Percentiles rank a stretch among this genome's conserved stretches.
Evolutionary conservation across 148 eudicot genomes (phyloP).

Genomic region (Diospyros lotus): DNA sequence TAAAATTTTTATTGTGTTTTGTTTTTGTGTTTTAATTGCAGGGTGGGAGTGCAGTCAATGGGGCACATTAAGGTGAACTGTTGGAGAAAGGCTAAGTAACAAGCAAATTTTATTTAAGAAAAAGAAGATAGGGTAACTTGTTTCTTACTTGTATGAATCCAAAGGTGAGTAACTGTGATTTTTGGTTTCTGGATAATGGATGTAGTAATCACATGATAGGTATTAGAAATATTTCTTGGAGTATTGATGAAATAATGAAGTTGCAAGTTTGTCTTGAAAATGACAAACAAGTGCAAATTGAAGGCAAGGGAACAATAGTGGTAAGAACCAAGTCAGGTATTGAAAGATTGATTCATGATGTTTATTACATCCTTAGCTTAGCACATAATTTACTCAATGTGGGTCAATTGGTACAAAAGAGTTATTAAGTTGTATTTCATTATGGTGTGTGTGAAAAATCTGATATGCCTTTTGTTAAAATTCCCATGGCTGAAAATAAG

Average conservation of each 20-base stretch:
- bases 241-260: neutral
- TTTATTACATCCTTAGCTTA: neutral
- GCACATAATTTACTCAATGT: neutral
- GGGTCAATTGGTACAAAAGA: neutral
- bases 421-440: neutral
- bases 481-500: neutral
- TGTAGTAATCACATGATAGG: neutral
- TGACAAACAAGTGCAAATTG: neutral
- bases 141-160: neutral
- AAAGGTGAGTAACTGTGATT: neutral
- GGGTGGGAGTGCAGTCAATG: too few species aligned
- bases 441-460: neutral
- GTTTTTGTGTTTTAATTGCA: too few species aligned
- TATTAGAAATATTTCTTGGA: neutral
- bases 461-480: neutral
- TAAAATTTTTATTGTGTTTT: too few species aligned
- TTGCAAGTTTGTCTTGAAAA: neutral
- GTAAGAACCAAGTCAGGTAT: neutral
- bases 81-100: neutral
- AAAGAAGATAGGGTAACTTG: neutral
- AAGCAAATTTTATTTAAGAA: neutral
- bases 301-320: neutral
- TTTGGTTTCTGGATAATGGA: neutral
- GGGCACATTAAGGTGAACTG: slow-evolving; percentile 1
- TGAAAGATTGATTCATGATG: neutral